phyloP scores from a whole-genome alignment of 768 basidiomycete species.

The Lactarius sanguifluus region DNA sequence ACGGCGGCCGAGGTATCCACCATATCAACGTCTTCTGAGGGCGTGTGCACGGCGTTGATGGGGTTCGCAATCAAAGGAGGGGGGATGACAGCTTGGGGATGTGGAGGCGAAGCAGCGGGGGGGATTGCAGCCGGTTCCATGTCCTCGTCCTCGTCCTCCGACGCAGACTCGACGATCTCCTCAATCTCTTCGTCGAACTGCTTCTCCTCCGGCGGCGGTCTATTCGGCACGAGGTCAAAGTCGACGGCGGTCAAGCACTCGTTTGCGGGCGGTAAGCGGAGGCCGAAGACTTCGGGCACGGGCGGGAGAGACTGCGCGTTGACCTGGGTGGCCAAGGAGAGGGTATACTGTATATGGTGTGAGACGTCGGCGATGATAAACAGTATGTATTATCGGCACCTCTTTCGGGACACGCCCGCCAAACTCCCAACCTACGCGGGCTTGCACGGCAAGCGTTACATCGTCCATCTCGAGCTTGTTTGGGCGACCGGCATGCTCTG shows the following conservation, averaged over 20 bases:
- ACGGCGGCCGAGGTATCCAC: conserved; percentile 38
- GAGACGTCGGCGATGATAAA: neutral
- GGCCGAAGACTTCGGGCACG: conserved; percentile 87
- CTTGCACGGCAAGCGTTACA: conserved; percentile 76
- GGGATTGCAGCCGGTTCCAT: conserved; percentile 68
- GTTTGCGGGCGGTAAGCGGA: conserved; percentile 65
- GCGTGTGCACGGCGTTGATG: conserved; percentile 60
- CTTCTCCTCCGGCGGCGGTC: conserved; percentile 74
- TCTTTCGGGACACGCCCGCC: conserved; percentile 88
- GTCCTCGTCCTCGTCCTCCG: conserved; percentile 61
- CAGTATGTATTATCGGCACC: conserved; percentile 41
- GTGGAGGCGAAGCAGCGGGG: conserved; percentile 30
- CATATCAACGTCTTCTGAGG: conserved; percentile 67
- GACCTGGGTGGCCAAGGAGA: conserved; percentile 79
- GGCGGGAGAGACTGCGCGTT: conserved; percentile 78
- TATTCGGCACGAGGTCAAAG: conserved; percentile 85
- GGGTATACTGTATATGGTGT: conserved; percentile 53
- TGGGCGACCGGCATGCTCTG: conserved; percentile 77
- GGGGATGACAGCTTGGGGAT: conserved; percentile 22
- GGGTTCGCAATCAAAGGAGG: conserved; percentile 36
- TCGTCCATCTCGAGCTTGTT: conserved; percentile 86
- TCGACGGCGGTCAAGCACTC: conserved; percentile 79
- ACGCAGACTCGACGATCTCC: conserved; percentile 75
- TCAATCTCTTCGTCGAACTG: conserved; percentile 81
- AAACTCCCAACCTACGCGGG: conserved; percentile 90